Base-by-base conservation (phyloP, 176 grass and related monocot genomes). In the Musa acuminata region DNA sequence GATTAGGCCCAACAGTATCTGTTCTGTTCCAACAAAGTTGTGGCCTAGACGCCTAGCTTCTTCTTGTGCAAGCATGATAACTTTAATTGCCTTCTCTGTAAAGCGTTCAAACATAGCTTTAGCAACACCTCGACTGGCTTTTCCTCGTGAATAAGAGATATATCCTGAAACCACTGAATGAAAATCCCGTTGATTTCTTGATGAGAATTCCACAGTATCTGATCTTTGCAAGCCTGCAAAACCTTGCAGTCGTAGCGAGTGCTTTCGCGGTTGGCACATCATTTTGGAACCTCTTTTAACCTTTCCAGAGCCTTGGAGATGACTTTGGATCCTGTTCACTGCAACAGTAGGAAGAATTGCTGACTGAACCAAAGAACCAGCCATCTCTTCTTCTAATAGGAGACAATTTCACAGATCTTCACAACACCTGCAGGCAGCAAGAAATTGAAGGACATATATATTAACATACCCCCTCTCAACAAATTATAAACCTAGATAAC, bases 21-120 rank as follows among this genome's bases (percentile, higher is more conserved):
- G 95, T 49, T 99, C 95, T 50, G 91, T 94, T 25, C 95, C 95
- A 86, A 99, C 95, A 85, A 91, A 99, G 59, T 94, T 99, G 82
- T 94, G 88, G 3, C 95, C 95, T 2, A 94, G 80, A 7, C 86
- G 86, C 50, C 94, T 90, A 2, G 94, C 90, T 84, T 98, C 94
- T 80, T 98, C 93, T 67, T 92, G 93, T 11, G 90, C 90, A 53
- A 98, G 87, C 94, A 96, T 96, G 72, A 93, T 91, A 62, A 98
- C 94, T 86, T 98, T 94, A 80, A 93, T 93, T 62, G 94, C 94
- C 67, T 98, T 93, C 73, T 98, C 94, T 1, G 90, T 98, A 65
- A 93, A 98, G 19, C 88, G 87, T 12, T 88, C 88, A 22, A 98
- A 98, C 90, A 98, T 93, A 55, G 95, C 95, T 19, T 77, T 75